Evolutionary conservation across 176 grass and related monocot species (phyloP).

Genomic region (Aechmea fasciata): DNA sequence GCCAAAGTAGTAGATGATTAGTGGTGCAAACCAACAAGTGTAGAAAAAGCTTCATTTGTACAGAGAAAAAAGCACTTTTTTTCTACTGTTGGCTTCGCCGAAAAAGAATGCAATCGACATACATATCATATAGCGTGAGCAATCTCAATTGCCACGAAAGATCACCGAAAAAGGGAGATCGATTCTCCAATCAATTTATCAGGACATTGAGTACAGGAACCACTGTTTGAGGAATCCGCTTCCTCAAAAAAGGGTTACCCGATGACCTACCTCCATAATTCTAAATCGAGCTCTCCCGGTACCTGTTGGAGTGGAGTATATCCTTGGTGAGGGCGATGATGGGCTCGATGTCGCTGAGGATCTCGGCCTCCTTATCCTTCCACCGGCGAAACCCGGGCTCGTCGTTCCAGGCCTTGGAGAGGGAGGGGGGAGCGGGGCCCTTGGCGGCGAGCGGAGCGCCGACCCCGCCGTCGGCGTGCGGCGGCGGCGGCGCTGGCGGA

Average conservation of each 20-base stretch:
- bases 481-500: not conserved
- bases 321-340: slow-evolving; percentile 47
- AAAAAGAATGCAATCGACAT: too few species aligned
- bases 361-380: slow-evolving; percentile 47
- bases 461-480: not conserved
- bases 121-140: too few species aligned
- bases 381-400: slow-evolving; percentile 21
- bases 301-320: slow-evolving; percentile 88
- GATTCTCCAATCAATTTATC: too few species aligned
- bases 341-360: slow-evolving; percentile 54
- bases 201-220: too few species aligned
- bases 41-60: too few species aligned
- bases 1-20: too few species aligned
- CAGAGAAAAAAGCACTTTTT: too few species aligned
- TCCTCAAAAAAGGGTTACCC: not conserved
- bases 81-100: too few species aligned
- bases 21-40: too few species aligned
- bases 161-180: too few species aligned
- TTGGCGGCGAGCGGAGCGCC: not conserved
- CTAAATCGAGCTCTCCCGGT: not conserved
- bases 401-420: slow-evolving; percentile 8
- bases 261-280: not conserved
- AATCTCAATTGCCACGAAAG: too few species aligned
- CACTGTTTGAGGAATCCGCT: not conserved
- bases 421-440: slow-evolving; percentile 13